A percentile compares a stretch with the other conserved stretches of the same genome.
phyloP scores from a whole-genome alignment of 495 filamentous ascomycete genomes.

The Collariella sp. region DNA sequence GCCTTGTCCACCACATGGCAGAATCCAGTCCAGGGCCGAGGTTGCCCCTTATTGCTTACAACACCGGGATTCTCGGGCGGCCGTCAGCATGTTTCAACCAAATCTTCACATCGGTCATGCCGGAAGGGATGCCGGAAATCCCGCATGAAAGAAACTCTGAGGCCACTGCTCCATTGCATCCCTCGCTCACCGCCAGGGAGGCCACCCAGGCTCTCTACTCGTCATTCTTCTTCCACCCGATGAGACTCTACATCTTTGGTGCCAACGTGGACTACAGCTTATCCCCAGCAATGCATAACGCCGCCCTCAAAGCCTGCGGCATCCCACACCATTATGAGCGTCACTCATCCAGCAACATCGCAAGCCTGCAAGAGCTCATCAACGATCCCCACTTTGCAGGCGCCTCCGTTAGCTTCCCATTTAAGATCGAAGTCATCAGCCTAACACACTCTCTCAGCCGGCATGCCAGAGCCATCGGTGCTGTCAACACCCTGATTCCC shows the following conservation, averaged over 20 bases:
- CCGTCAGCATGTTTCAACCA: conserved; percentile 60
- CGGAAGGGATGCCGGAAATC: conserved; percentile 38
- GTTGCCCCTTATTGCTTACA: conserved; percentile 57
- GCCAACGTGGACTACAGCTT: conserved; percentile 61
- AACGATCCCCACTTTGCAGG: conserved; percentile 60
- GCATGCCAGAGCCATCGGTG: conserved; percentile 65
- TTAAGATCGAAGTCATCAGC: conserved; percentile 59
- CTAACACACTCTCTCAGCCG: conserved; percentile 57
- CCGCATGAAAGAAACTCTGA: conserved; percentile 8
- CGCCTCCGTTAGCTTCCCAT: conserved; percentile 62
- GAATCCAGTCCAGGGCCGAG: conserved; percentile 36
- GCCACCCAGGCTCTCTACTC: conserved; percentile 47
- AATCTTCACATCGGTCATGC: conserved; percentile 56
- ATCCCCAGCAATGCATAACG: conserved; percentile 69
- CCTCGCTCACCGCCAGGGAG: conserved; percentile 50
- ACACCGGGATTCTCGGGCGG: conserved; percentile 53
- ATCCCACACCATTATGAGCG: conserved; percentile 57
- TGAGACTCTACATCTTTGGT: conserved; percentile 64
- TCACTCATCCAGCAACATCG: conserved; percentile 50
- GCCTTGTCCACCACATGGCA: conserved; percentile 40
- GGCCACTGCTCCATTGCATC: conserved; percentile 5
- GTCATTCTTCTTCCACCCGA: conserved; percentile 47
- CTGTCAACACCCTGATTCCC: conserved; percentile 67
- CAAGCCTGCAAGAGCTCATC: conserved; percentile 50
- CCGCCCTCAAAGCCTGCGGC: conserved; percentile 56